A percentile compares a stretch with the other conserved stretches of the same genome.
Conservation (phyloP, 2,329 filamentous ascomycete genomes). For the Cytospora mali region DNA sequence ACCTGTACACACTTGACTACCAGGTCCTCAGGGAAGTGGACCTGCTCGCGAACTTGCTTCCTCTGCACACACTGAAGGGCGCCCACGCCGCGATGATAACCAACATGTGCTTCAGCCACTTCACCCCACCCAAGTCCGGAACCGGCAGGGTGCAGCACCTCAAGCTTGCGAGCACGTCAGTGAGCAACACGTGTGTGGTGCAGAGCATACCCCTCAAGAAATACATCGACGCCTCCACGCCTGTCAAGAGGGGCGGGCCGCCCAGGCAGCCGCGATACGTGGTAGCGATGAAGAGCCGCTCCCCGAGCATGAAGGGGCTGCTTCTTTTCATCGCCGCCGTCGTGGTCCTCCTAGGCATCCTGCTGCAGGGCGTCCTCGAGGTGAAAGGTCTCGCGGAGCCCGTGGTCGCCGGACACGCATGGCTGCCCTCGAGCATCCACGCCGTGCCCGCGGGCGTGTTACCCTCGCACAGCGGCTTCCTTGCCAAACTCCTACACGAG, state of each 20-base stretch:
- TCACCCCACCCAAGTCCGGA: conserved; percentile 55
- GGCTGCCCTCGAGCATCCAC: conserved; percentile 53
- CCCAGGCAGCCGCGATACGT: conserved; percentile 68
- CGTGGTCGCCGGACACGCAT: conserved; percentile 53
- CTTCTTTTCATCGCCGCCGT: conserved; percentile 58
- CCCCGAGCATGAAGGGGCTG: conserved; percentile 53
- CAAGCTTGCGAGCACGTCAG: conserved; percentile 79
- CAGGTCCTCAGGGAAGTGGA: conserved; percentile 49
- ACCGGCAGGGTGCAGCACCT: conserved; percentile 60
- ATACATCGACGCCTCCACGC: conserved; percentile 40
- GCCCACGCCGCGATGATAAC: conserved; percentile 63
- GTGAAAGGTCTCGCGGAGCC: conserved; percentile 60
- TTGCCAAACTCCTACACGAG: conserved; percentile 25
- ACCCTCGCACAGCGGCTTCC: conserved; percentile 18
- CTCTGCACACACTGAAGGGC: conserved; percentile 55
- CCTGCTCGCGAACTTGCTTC: conserved; percentile 54
- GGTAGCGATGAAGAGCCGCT: conserved; percentile 60
- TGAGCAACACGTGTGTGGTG: conserved; percentile 77
- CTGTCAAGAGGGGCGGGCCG: conserved; percentile 41
- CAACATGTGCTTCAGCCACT: conserved; percentile 59
- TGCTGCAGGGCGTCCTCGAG: conserved; percentile 68
- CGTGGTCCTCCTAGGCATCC: conserved; percentile 61
- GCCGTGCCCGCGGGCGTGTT: conserved; percentile 2
- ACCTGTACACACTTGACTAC: conserved; percentile 77
- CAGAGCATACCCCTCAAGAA: conserved; percentile 73